phyloP scores from a whole-genome alignment of 2,329 filamentous ascomycete species.

The Neofusicoccum parvum region DNA sequence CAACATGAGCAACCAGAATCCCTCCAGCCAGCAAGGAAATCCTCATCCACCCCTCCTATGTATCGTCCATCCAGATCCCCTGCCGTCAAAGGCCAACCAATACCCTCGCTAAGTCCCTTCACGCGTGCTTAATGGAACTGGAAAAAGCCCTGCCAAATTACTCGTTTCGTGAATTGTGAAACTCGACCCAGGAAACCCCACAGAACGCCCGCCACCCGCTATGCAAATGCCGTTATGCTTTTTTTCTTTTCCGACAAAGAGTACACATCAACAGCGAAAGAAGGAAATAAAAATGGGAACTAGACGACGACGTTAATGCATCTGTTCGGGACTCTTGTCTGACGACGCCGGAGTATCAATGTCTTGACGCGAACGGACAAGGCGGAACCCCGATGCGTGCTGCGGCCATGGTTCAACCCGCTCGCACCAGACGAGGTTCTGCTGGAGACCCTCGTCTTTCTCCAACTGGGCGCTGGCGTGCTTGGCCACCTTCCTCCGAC shows the following conservation, averaged over 20 bases:
- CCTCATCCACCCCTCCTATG: not conserved
- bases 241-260: not conserved
- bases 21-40: conserved; percentile 11
- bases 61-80: not conserved
- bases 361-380: conserved; percentile 32
- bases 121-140: not conserved
- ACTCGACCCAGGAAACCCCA: not conserved
- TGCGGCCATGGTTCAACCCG: conserved; percentile 39
- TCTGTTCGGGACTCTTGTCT: conserved; percentile 22
- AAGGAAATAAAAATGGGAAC: not conserved
- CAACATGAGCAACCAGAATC: not conserved
- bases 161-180: not conserved
- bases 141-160: conserved; percentile 3
- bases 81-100: not conserved
- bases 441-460: conserved; percentile 27
- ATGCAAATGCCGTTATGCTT: conserved; percentile 22
- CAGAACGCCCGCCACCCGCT: conserved; percentile 18
- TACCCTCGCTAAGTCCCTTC: not conserved
- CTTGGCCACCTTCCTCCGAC: conserved; percentile 37
- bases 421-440: conserved; percentile 39
- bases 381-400: conserved; percentile 40
- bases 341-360: conserved; percentile 34
- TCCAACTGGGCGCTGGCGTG: conserved; percentile 30
- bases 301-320: not conserved
- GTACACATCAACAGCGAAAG: conserved; percentile 6